Base-by-base conservation (phyloP, 768 basidiomycete genomes). In the Hebeloma cylindrosporum region DNA sequence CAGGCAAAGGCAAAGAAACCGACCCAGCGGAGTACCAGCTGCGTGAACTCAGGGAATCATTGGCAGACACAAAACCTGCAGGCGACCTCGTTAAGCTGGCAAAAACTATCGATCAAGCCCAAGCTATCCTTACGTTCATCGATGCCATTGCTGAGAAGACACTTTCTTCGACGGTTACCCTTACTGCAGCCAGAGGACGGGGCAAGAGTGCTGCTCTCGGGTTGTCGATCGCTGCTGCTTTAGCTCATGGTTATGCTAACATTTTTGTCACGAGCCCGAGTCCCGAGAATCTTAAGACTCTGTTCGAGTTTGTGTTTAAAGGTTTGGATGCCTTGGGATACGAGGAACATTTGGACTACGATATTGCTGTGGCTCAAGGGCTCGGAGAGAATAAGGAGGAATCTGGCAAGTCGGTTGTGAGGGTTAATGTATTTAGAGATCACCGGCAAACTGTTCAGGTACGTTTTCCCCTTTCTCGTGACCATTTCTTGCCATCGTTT, bases 261-360 rank as follows among this genome's bases (percentile, higher is more conserved):
- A 91, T 98, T 46, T 99, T 98, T 61, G 92, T 99, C 40, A 99
- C 96, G 7, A 93, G 89, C 63, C 96, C 96, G 0, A 92, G 86
- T 58, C 96, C 96, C 2, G 95, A 98, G 67, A 99, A 99, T 65
- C 70, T 99, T 69, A 94, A 88, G 70, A 98, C 95, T 0, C 63
- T 98, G n/a, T 99, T 97, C 59, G 93, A 97, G 47, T 98, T 99
- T 63, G 78, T 97, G 20, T 96, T 96, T 76, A 95, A 96, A 62
- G 96, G 95, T 1, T 71, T 99, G 71, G 95, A 98, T 60, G 87
- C 79, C 2, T 68, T 98, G 26, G 93, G 93, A 1, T 99, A 94
- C 60, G 93, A 98, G 65, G 96, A 98, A 62, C 95, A 97, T 67
- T 74, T 96, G 38, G 95, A 98, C 58, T 99, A 98, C 53, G 96